These are phyloP conservation scores for Bauhinia variegata DNA, from an alignment of 306 rosid genomes.

Conservation along the genomic window DNA sequence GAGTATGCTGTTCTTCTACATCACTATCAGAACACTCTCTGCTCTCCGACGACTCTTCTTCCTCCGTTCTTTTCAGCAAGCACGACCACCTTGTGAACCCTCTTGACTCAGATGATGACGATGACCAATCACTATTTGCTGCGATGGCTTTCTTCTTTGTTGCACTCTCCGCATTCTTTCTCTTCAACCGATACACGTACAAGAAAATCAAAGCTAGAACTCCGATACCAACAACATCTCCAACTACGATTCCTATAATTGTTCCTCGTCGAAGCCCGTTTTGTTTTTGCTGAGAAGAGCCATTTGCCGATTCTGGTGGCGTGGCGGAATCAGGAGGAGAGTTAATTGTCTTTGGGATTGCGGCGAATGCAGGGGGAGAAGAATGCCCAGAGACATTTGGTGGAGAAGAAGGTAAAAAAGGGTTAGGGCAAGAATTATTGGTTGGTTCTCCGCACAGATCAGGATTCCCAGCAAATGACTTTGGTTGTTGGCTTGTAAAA, in stretches of 20 bases:
- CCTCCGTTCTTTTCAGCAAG: slow-evolving; percentile 49
- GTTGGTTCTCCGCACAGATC: slow-evolving; percentile 52
- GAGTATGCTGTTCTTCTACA: background rate
- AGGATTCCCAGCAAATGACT: slow-evolving; percentile 49
- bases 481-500: slow-evolving; percentile 44
- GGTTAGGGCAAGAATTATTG: slow-evolving; percentile 47
- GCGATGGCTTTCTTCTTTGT: slow-evolving; percentile 37
- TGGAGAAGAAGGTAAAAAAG: slow-evolving; percentile 44
- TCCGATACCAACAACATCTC: slow-evolving; percentile 44
- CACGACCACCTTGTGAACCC: slow-evolving; percentile 62
- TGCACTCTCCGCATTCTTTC: slow-evolving; percentile 43
- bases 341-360: slow-evolving; percentile 50
- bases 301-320: slow-evolving; percentile 50
- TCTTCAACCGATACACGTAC: slow-evolving; percentile 44
- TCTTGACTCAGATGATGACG: slow-evolving; percentile 57
- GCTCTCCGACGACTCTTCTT: slow-evolving; percentile 34
- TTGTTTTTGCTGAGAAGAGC: slow-evolving; percentile 12
- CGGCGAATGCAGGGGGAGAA: slow-evolving; percentile 65
- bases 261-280: slow-evolving; percentile 43
- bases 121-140: slow-evolving; percentile 42
- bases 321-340: slow-evolving; percentile 19
- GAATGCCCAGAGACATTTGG: slow-evolving; percentile 32
- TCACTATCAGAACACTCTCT: slow-evolving; percentile 35
- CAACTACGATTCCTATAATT: slow-evolving; percentile 55
- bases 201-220: slow-evolving; percentile 46